Base-by-base conservation (phyloP, 495 filamentous ascomycete species). In the Penicillium herquei region DNA sequence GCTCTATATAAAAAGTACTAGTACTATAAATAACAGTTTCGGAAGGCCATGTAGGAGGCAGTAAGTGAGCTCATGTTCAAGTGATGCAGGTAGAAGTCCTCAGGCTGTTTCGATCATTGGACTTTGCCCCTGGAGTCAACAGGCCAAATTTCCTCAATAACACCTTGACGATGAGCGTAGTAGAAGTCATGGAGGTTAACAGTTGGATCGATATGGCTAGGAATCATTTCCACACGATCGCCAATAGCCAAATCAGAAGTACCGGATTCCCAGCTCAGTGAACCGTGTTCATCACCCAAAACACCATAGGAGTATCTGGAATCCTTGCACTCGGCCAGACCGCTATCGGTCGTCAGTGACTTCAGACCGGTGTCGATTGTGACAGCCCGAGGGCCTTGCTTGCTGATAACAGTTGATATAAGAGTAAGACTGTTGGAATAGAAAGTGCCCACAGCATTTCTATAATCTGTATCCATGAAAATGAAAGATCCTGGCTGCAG, bases 401-500 rank as follows among this genome's bases (percentile, higher is more conserved):
- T 51, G 55, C 69, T 72, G 26, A 74, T 33, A 6, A 72, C 71
- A 0, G 71, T 74, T 2, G 71, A 67, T 31, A 74, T 18, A 1
- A 74, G 49, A 1, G 68, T 70, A 26, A 74, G 50, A 39, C 71
- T 74, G 43, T 72, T 69, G 3, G 69, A 63, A 49, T 69, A 74
- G 52, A 70, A 72, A 1, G 62, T 64, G 6, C 71, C 71, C 4
- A 74, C 71, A 0, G 71, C 71, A 44, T 74, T 72, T 6, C 71
- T 64, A 26, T 74, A 74, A 33, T 74, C 71, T 0, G 69, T 72
- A 49, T 74, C 71, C 71, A 74, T 74, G 55, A 74, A 74, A 53
- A 74, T 74, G n/a, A 74, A 74, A 9, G 69, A 72, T 0, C 71
- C 71, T 7, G 71, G 71, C 56, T 74, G 71, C 7, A 74, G 54